These are phyloP conservation scores for Nemania sp. DNA, from an alignment of 2,329 filamentous ascomycete genomes.

Conservation along the genomic window DNA sequence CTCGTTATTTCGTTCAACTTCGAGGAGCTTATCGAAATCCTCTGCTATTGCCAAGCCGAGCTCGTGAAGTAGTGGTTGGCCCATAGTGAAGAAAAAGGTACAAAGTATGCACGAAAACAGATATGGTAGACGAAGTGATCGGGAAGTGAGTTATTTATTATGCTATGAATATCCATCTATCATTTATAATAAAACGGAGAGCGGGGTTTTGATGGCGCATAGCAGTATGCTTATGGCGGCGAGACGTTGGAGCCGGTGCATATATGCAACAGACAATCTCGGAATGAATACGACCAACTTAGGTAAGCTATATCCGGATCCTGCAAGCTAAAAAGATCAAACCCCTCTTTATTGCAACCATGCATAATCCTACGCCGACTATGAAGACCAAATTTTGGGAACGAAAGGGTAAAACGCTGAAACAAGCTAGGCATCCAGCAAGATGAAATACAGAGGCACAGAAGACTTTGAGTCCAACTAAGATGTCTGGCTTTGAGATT, in stretches of 20 bases:
- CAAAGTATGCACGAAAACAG: background rate
- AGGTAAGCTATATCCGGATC: background rate
- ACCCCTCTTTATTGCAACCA: background rate
- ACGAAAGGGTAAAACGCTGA: background rate
- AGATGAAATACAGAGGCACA: background rate
- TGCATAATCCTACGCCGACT: background rate
- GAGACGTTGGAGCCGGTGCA: no score
- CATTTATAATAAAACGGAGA: no score
- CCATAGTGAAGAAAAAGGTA: background rate
- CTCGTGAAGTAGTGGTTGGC: background rate
- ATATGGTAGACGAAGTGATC: background rate
- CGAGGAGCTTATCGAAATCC: background rate
- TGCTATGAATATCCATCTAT: no score
- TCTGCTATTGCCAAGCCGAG: background rate
- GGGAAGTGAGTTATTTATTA: no score
- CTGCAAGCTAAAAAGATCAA: background rate
- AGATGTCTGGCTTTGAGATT: slow-evolving; percentile 2
- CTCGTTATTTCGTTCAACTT: background rate
- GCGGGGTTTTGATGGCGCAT: no score
- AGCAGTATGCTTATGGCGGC: no score
- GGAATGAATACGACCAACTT: background rate
- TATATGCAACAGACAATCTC: no score
- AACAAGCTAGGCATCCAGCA: background rate
- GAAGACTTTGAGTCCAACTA: background rate
- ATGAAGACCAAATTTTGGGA: background rate